Evolutionary conservation across 371 early-diverging fungal genomes (phyloP).

Genomic region (Mucor mucedo): DNA sequence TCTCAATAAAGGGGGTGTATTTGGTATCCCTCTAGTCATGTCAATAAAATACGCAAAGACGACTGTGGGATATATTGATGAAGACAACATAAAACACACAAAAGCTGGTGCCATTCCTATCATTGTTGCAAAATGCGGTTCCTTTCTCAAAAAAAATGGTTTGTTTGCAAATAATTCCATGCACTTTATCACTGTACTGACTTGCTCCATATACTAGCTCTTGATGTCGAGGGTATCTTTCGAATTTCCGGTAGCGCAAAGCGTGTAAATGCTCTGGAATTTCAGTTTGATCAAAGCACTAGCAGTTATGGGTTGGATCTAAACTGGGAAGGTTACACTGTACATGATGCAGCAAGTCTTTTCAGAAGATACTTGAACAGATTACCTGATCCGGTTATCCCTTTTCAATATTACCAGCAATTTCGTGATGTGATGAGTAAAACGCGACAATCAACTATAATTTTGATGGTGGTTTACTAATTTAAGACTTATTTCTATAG

Average conservation of each 20-base stretch:
- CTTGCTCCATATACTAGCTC: constrained; percentile 10
- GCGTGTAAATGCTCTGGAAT: constrained; percentile 56
- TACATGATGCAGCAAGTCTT: constrained; percentile 65
- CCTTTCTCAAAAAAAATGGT: constrained; percentile 53
- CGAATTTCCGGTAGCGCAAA: constrained; percentile 47
- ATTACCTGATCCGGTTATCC: constrained; percentile 61
- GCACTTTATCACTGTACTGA: neutral
- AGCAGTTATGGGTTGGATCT: constrained; percentile 54
- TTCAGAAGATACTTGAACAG: constrained; percentile 58
- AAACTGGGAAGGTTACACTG: constrained; percentile 60
- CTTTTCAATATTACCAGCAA: constrained; percentile 50
- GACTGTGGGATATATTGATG: constrained; percentile 38
- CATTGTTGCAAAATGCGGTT: constrained; percentile 57
- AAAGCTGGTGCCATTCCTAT: constrained; percentile 53
- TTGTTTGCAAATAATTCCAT: neutral
- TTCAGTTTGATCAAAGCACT: constrained; percentile 56
- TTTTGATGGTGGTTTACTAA: neutral
- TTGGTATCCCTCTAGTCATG: constrained; percentile 33
- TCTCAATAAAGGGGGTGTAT: constrained; percentile 26
- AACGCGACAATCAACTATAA: neutral
- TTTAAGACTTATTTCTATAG: constrained; percentile 4
- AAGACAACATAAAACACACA: constrained; percentile 33
- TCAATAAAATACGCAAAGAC: constrained; percentile 40
- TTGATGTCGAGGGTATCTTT: constrained; percentile 36
- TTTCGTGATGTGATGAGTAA: constrained; percentile 60